Conservation (phyloP, 345 rosid genomes). For the Eucalyptus marginata region DNA sequence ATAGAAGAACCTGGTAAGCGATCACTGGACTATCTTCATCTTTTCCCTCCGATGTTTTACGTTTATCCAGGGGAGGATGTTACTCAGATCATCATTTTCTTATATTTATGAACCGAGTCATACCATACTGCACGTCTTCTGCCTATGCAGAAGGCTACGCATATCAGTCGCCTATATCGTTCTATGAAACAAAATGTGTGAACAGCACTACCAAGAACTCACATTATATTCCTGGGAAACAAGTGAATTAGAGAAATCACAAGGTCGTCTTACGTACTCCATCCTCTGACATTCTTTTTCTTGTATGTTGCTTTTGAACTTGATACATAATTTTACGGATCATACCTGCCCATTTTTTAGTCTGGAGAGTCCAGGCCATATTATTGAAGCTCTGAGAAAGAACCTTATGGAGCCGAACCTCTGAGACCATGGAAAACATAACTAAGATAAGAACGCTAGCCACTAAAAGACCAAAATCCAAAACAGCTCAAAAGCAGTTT, state of each 20-base stretch:
- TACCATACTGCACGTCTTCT: neutral
- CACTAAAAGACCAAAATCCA: too few relatives aligned
- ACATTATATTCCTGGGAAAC: neutral
- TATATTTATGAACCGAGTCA: neutral
- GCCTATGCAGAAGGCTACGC: neutral
- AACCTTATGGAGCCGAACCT: too few relatives aligned
- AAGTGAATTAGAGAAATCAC: neutral
- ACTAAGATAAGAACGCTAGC: too few relatives aligned
- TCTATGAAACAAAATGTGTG: neutral
- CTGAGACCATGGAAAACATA: too few relatives aligned
- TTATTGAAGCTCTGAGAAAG: too few relatives aligned
- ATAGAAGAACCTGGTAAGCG: too few relatives aligned
- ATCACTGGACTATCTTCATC: too few relatives aligned
- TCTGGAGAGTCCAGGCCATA: neutral
- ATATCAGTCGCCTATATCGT: neutral
- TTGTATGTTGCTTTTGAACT: neutral
- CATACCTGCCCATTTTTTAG: neutral
- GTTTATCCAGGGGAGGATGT: neutral
- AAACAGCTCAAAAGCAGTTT: too few relatives aligned
- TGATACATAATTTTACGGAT: neutral
- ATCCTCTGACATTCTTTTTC: neutral
- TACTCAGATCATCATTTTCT: neutral
- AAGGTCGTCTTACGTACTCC: neutral
- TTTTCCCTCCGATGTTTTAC: too few relatives aligned
- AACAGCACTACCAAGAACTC: neutral